Conservation (phyloP, 129 eudicot species). For the Deinandra increscens region DNA sequence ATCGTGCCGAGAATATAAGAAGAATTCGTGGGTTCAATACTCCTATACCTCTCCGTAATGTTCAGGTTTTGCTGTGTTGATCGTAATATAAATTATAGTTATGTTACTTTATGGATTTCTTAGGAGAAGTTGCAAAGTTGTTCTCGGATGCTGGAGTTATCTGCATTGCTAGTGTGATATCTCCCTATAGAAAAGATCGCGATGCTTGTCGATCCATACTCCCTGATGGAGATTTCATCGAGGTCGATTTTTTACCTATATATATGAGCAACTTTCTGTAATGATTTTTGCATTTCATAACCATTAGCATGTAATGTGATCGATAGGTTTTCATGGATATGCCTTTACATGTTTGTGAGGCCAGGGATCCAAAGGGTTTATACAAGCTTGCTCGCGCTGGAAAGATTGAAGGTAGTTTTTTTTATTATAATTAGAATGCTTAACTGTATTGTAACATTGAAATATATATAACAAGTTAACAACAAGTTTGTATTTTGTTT, state of each 20-base stretch:
- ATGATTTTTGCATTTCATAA: slow-evolving; percentile 3
- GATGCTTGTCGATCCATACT: slow-evolving; percentile 74
- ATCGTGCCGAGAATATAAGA: slow-evolving; percentile 89
- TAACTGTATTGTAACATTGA: neutral
- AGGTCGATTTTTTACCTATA: slow-evolving; percentile 45
- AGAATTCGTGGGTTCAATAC: slow-evolving; percentile 64
- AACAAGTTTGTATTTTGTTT: neutral
- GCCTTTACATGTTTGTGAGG: slow-evolving; percentile 81
- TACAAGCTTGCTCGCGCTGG: slow-evolving; percentile 97
- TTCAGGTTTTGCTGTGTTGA: neutral
- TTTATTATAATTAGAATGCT: too few relatives aligned
- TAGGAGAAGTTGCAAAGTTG: slow-evolving; percentile 95
- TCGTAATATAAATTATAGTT: neutral
- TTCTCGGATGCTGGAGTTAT: slow-evolving; percentile 93
- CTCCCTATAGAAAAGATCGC: slow-evolving; percentile 87
- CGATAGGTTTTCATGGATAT: slow-evolving; percentile 87
- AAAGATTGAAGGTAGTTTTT: slow-evolving; percentile 67
- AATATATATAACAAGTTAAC: neutral
- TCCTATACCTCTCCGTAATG: neutral
- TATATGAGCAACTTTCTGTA: neutral
- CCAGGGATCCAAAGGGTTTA: slow-evolving; percentile 94
- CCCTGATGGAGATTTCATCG: slow-evolving; percentile 87
- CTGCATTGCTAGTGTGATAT: slow-evolving; percentile 93
- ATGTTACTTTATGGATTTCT: slow-evolving; percentile 12
- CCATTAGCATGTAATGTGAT: slow-evolving; percentile 8